Percentiles rank a stretch among this genome's conserved stretches.
Evolutionary conservation across 305 asterid genomes (phyloP).

Genomic region (Nicotiana rustica): DNA sequence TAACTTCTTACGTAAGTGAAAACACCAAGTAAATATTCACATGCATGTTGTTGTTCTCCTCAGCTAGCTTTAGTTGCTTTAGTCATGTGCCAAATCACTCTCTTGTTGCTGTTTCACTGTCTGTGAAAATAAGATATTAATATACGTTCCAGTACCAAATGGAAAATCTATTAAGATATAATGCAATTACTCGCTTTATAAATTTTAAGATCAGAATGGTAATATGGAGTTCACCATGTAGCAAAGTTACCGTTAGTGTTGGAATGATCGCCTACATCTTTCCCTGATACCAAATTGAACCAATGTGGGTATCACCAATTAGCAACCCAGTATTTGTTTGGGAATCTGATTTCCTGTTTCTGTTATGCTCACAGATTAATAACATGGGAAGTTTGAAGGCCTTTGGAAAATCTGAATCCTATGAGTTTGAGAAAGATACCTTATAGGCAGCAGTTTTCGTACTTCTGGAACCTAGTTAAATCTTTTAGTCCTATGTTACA

Average conservation of each 20-base stretch:
- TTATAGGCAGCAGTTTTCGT: background rate
- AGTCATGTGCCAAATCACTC: conserved; percentile 6
- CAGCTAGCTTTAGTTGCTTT: background rate
- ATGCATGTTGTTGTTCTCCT: background rate
- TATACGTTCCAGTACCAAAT: background rate
- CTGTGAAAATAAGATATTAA: background rate
- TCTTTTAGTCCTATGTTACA: background rate
- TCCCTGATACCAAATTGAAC: conserved; percentile 5
- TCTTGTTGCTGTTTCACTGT: background rate
- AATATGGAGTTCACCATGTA: background rate
- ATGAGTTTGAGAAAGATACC: conserved; percentile 10
- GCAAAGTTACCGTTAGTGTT: background rate
- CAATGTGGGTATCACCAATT: background rate
- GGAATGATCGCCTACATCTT: background rate
- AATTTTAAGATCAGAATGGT: background rate
- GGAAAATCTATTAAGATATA: background rate
- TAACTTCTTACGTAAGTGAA: background rate
- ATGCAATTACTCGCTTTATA: background rate
- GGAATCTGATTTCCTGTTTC: conserved; percentile 7
- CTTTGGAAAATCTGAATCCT: background rate
- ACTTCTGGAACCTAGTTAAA: background rate
- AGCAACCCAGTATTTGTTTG: background rate
- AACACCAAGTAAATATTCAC: background rate
- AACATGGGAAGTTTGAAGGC: background rate
- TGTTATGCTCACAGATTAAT: background rate